These are phyloP conservation scores for Endogone sp. DNA, from an alignment of 192 early-diverging fungal species.

Conservation along the genomic window DNA sequence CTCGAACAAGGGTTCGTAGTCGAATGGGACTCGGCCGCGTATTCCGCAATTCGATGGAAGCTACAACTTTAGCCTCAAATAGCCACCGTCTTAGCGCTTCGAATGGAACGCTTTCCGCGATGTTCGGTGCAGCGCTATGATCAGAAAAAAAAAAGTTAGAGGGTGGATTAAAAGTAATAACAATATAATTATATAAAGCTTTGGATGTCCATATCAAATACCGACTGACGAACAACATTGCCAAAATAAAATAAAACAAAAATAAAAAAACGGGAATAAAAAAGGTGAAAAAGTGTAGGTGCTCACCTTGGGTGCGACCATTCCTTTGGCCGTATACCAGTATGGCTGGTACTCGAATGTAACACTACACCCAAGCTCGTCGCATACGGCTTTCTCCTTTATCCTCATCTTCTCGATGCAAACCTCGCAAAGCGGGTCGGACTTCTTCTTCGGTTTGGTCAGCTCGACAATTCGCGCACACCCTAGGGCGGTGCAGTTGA, in stretches of 20 bases:
- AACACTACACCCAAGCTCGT: not conserved
- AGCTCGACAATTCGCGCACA: not conserved
- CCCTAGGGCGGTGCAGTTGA: not conserved
- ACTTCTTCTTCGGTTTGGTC: not conserved
- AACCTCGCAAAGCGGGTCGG: not conserved
- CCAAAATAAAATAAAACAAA: not conserved
- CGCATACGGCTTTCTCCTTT: not conserved
- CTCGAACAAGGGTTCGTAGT: no score
- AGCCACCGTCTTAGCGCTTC: not conserved
- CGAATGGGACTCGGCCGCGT: no score
- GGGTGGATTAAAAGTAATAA: no score
- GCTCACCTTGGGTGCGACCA: not conserved
- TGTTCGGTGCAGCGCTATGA: not conserved
- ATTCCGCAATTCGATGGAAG: no score
- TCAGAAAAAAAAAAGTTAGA: not conserved
- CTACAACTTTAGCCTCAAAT: not conserved
- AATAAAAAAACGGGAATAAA: not conserved
- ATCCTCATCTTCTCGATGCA: not conserved
- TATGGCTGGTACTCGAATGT: not conserved
- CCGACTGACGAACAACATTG: not conserved
- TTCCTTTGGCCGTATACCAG: not conserved
- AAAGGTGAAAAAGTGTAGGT: not conserved
- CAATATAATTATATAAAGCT: no score
- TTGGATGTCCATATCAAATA: no score
- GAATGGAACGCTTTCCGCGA: not conserved